A percentile compares a stretch with the other conserved stretches of the same genome.
Conservation (phyloP, 768 basidiomycete genomes). For the Amanita fuliginea region DNA sequence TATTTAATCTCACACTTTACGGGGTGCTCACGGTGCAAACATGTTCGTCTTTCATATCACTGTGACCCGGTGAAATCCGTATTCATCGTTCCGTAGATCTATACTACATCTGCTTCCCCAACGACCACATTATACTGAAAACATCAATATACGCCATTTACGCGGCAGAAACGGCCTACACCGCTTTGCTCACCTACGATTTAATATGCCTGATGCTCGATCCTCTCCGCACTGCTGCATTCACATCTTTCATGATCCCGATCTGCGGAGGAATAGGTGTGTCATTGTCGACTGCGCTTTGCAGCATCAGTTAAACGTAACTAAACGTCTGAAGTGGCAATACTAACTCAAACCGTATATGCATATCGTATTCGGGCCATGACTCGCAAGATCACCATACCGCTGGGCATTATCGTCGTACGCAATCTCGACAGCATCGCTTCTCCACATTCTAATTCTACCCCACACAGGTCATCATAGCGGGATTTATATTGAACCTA, state of each 20-base stretch:
- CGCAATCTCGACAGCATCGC: not conserved
- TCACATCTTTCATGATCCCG: slow-evolving; percentile 12
- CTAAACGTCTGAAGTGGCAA: slow-evolving; percentile 14
- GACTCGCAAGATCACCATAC: slow-evolving; percentile 11
- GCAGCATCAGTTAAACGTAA: not conserved
- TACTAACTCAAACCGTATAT: slow-evolving; percentile 21
- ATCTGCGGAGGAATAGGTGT: slow-evolving; percentile 16
- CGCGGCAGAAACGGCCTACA: slow-evolving; percentile 18
- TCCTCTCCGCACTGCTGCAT: not conserved
- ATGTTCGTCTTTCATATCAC: not conserved
- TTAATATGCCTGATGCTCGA: slow-evolving; percentile 2
- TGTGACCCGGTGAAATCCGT: not conserved
- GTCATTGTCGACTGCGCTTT: not conserved
- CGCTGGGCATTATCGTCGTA: slow-evolving; percentile 6
- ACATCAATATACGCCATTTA: slow-evolving; percentile 17
- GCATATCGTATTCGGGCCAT: slow-evolving; percentile 22
- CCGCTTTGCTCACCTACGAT: slow-evolving; percentile 15
- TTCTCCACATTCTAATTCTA: not conserved
- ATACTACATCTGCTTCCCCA: slow-evolving; percentile 22
- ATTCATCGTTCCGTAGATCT: slow-evolving; percentile 12
- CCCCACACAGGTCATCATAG: not conserved
- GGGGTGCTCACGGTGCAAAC: slow-evolving; percentile 3
- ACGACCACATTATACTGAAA: slow-evolving; percentile 15
- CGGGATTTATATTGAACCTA: not conserved
- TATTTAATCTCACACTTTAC: not conserved